Evolutionary conservation across 1,284 basidiomycete genomes (phyloP), one percentile per base, ranked within the genome.

Genomic region (Athelia psychrophila): DNA sequence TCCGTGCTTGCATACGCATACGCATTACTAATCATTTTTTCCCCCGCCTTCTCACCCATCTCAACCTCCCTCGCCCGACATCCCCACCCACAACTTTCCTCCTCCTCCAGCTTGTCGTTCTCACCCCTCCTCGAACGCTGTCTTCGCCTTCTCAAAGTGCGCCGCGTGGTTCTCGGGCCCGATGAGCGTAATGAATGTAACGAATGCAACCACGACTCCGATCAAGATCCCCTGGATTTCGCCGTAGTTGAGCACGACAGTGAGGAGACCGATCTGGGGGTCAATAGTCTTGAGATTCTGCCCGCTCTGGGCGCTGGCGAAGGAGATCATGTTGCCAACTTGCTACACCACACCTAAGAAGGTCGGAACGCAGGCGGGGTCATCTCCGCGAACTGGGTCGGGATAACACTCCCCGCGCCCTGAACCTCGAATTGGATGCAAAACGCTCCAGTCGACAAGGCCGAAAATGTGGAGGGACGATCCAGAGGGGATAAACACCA

Each of bases 291-390:
- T 70, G 9, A 86, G 65, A 60, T 87, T 68, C 35, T 77, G 73
- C 35, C 83, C 88, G 22, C 84, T 96, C 66, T 97, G 93, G 0
- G 93, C 83, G 3, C 91, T 88, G 0, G 93, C 91, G 0, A 88
- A 84, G 0, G 90, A 93, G 8, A 95, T 83, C 88, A 96, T 96
- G 64, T 90, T 90, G 53, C 91, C 88, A 40, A 93, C 64, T 63
- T 97, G 95, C 71, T 96, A 98, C 0, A 90, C 87, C 0, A 96
- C 82, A 58, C 95, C 95, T 19, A 90, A 88, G 78, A 95, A 98
- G 0, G 91, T 91, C 95, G 81, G 81, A 96, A 98, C 0, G 92
- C 93, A 0, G 94, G 86, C 1, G 94, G 93, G 0, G 91, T 88
- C 70, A 95, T 86, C 70, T 98, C 96, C 2, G 87, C 81, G n/a